Evolutionary conservation across 257 asterid species (phyloP).

Genomic region (Nicotiana obtusifolia): DNA sequence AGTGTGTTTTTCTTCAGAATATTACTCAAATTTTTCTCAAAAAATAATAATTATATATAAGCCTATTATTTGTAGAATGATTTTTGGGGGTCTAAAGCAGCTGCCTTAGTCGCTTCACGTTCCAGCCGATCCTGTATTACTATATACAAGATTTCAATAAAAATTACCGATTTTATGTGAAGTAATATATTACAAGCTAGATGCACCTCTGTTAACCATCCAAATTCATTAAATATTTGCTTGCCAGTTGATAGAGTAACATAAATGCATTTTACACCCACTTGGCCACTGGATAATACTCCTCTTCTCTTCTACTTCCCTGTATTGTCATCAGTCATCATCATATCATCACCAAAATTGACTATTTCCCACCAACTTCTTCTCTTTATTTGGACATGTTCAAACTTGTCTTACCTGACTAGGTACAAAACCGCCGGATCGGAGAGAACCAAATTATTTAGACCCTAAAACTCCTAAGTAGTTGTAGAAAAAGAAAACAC

Average conservation of each 20-base stretch:
- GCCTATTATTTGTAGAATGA: too few relatives aligned
- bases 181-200: too few relatives aligned
- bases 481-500: not conserved
- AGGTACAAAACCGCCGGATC: not conserved
- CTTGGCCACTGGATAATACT: not conserved
- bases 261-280: constrained; percentile 8
- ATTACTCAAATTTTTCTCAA: too few relatives aligned
- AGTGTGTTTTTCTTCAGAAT: too few relatives aligned
- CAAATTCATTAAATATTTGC: not conserved
- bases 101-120: too few relatives aligned
- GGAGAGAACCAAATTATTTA: not conserved
- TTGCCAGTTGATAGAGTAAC: not conserved
- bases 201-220: not conserved
- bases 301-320: not conserved
- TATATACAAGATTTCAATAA: too few relatives aligned
- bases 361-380: not conserved
- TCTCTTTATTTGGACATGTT: constrained; percentile 1
- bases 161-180: too few relatives aligned
- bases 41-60: too few relatives aligned
- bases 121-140: too few relatives aligned
- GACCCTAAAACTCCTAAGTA: not conserved
- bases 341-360: not conserved
- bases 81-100: too few relatives aligned
- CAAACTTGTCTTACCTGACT: not conserved
- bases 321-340: not conserved